Evolutionary conservation across 352 stramenopile genomes (phyloP).

Genomic region (Phytophthora pluvialis): DNA sequence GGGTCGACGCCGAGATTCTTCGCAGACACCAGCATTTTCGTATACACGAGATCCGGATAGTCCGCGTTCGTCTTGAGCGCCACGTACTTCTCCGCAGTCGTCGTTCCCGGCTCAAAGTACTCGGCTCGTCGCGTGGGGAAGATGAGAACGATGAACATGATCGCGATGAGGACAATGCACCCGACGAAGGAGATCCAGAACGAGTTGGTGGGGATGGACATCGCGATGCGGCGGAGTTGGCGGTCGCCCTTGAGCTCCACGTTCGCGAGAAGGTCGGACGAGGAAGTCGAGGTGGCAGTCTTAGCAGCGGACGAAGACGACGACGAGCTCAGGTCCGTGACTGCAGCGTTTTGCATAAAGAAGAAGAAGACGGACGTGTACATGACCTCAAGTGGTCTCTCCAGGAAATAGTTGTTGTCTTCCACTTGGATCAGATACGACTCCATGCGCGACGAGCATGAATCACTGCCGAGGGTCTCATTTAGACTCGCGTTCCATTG

Average conservation of each 20-base stretch:
- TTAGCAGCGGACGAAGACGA: slow-evolving; percentile 16
- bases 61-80: slow-evolving; percentile 27
- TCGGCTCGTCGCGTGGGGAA: slow-evolving; percentile 35
- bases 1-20: slow-evolving; percentile 2
- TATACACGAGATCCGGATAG: slow-evolving; percentile 40
- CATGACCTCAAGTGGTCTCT: slow-evolving; percentile 48
- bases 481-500: slow-evolving; percentile 31
- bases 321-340: slow-evolving; percentile 37
- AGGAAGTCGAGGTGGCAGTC: background rate
- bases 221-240: slow-evolving; percentile 37
- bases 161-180: slow-evolving; percentile 26
- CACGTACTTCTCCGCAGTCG: slow-evolving; percentile 36
- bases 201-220: slow-evolving; percentile 39
- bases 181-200: slow-evolving; percentile 42
- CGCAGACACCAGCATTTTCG: slow-evolving; percentile 32
- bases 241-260: slow-evolving; percentile 45
- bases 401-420: slow-evolving; percentile 49
- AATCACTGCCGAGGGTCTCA: slow-evolving; percentile 27
- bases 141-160: slow-evolving; percentile 37
- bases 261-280: slow-evolving; percentile 28
- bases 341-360: slow-evolving; percentile 44
- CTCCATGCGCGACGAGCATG: slow-evolving; percentile 52
- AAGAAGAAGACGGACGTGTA: slow-evolving; percentile 56
- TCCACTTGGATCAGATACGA: slow-evolving; percentile 50
- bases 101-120: slow-evolving; percentile 35